phyloP scores from a whole-genome alignment of 176 grass and related monocot species.

The Hordeum vulgare region DNA sequence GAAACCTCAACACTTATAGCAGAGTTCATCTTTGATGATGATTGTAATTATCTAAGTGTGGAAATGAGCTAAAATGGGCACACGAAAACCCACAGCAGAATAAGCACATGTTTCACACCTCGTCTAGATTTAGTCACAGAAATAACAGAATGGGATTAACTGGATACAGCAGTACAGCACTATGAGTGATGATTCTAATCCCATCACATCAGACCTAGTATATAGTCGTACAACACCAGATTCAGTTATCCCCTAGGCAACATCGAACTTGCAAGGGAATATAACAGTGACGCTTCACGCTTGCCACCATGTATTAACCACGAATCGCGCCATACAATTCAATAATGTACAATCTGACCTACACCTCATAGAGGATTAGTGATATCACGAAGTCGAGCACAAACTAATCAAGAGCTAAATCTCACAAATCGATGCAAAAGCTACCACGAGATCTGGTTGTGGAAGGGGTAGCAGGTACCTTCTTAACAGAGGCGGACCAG shows the following conservation, averaged over 20 bases:
- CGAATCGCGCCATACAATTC: neutral
- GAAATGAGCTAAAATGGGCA: neutral
- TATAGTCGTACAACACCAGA: neutral
- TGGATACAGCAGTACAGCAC: neutral
- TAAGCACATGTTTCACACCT: neutral
- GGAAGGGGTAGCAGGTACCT: constrained; percentile 30
- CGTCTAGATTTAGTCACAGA: neutral
- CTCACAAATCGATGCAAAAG: neutral
- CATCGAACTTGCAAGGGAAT: neutral
- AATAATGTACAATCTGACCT: neutral
- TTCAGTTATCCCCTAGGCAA: neutral
- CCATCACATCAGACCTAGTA: neutral
- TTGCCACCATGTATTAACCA: neutral
- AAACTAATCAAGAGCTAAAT: neutral
- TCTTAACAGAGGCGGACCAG: constrained; percentile 94
- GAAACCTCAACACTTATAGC: neutral
- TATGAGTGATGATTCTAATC: neutral
- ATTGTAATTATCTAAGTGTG: neutral
- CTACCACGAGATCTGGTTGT: neutral
- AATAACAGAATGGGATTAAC: neutral
- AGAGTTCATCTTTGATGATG: neutral
- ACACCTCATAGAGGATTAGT: too few relatives aligned
- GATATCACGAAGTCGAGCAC: neutral
- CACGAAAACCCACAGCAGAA: neutral
- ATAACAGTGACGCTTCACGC: neutral